Conservation (phyloP, 2,329 filamentous ascomycete genomes). For the Zymoseptoria passerinii region DNA sequence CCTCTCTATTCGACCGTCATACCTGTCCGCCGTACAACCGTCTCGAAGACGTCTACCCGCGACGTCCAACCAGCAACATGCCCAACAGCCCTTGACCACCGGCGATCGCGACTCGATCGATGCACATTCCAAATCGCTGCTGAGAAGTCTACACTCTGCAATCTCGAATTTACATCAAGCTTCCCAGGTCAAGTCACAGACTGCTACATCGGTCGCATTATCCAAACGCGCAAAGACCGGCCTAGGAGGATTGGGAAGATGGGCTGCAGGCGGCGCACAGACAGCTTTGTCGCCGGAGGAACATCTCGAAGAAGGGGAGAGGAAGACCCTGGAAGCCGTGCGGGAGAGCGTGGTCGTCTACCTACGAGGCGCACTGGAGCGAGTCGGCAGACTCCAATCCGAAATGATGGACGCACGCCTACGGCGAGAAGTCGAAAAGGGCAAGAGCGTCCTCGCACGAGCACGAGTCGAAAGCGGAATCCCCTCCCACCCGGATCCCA, state of each 20-base stretch:
- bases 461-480: constrained; percentile 16
- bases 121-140: constrained; percentile 72
- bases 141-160: constrained; percentile 74
- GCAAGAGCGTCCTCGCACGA: constrained; percentile 74
- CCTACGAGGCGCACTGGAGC: constrained; percentile 64
- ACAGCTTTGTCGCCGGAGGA: constrained; percentile 58
- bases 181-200: constrained; percentile 71
- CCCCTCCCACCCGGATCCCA: constrained; percentile 17
- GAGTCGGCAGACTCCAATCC: constrained; percentile 69
- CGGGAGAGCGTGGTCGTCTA: constrained; percentile 80
- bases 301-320: constrained; percentile 59
- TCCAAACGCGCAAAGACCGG: constrained; percentile 58
- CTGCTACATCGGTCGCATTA: constrained; percentile 59
- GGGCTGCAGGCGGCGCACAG: constrained; percentile 49
- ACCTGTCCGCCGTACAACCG: constrained; percentile 72
- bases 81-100: constrained; percentile 60
- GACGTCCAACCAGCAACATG: constrained; percentile 20
- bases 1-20: constrained; percentile 74
- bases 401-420: constrained; percentile 89
- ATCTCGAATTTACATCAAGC: constrained; percentile 74
- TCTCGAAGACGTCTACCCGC: constrained; percentile 37
- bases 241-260: constrained; percentile 61
- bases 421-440: constrained; percentile 78
- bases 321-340: constrained; percentile 59
- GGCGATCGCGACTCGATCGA: constrained; percentile 79